A percentile compares a stretch with the other conserved stretches of the same genome.
These are phyloP conservation scores for Quercus agrifolia DNA, from an alignment of 306 rosid species.

Conservation along the genomic window DNA sequence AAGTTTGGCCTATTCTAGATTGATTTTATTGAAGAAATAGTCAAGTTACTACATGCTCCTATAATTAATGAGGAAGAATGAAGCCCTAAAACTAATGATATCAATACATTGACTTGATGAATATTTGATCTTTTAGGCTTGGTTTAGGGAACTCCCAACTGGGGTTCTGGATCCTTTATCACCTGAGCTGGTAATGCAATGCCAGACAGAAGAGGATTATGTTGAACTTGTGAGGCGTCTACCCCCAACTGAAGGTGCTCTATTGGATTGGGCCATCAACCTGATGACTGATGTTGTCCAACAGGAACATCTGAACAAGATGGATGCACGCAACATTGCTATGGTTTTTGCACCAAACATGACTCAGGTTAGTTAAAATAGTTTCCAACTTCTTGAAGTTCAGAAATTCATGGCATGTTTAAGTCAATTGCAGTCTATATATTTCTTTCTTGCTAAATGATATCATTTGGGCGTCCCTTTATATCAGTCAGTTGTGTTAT, in stretches of 20 bases:
- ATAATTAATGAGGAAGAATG: background rate
- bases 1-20: background rate
- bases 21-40: background rate
- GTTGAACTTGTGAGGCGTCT: constrained; percentile 55
- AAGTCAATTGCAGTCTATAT: background rate
- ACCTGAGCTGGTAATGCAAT: constrained; percentile 71
- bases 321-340: constrained; percentile 84
- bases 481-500: background rate
- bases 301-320: constrained; percentile 74
- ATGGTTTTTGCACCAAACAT: constrained; percentile 98
- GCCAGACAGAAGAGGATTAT: constrained; percentile 76
- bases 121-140: constrained; percentile 54
- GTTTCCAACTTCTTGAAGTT: background rate
- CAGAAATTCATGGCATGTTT: background rate
- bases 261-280: constrained; percentile 90
- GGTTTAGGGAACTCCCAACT: constrained; percentile 88
- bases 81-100: background rate
- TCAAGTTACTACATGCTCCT: background rate
- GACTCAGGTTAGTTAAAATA: constrained; percentile 66
- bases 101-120: constrained; percentile 15
- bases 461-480: background rate
- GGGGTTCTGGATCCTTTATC: constrained; percentile 73
- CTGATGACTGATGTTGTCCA: constrained; percentile 91
- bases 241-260: constrained; percentile 69
- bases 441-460: background rate